Conservation (phyloP, 1,139 yeast genomes). For the Arxiozyma slooffiae region DNA sequence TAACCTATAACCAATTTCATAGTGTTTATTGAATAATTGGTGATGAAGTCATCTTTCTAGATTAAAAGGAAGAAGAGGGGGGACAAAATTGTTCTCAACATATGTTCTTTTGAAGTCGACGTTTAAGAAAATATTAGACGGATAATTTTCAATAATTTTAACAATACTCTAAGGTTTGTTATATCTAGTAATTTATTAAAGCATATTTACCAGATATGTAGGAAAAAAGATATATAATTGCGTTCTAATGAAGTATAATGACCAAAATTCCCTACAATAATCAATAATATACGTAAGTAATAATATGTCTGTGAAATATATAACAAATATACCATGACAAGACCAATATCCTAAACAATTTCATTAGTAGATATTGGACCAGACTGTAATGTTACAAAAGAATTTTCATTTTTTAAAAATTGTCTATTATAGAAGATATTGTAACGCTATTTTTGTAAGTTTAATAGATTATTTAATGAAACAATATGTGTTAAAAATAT, state of each 20-base stretch:
- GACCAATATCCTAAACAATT: constrained; percentile 48
- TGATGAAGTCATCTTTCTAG: constrained; percentile 34
- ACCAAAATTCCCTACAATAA: constrained; percentile 38
- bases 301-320: constrained; percentile 39
- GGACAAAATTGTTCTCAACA: constrained; percentile 35
- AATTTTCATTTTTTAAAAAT: constrained; percentile 30
- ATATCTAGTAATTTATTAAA: constrained; percentile 33
- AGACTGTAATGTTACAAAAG: constrained; percentile 44
- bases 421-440: constrained; percentile 40
- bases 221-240: constrained; percentile 31
- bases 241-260: constrained; percentile 48
- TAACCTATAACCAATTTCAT: constrained; percentile 44
- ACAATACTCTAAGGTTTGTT: constrained; percentile 47
- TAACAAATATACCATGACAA: constrained; percentile 39
- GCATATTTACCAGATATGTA: constrained; percentile 37
- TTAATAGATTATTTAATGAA: constrained; percentile 43
- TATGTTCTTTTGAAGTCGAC: constrained; percentile 30
- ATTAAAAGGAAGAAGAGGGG: constrained; percentile 32
- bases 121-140: constrained; percentile 36
- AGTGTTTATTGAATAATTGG: constrained; percentile 46
- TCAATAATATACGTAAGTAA: constrained; percentile 25
- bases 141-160: constrained; percentile 44
- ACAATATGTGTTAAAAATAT: constrained; percentile 36
- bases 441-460: constrained; percentile 44
- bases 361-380: constrained; percentile 47